phyloP scores from a whole-genome alignment of 805 yeast genomes.

The Myxozyma sirexii region DNA sequence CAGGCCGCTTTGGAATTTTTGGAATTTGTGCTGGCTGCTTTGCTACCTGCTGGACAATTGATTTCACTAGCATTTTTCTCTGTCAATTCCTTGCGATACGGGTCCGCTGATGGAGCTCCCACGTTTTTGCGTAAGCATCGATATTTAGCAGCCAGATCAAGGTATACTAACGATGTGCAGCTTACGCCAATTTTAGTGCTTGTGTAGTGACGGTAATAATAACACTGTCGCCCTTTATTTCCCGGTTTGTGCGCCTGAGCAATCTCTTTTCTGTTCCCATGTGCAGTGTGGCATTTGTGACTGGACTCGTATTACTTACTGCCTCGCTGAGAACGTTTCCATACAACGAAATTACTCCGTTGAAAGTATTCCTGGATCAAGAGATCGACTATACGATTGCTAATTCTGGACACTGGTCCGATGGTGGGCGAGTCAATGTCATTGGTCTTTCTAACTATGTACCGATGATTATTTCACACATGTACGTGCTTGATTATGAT shows the following conservation, averaged over 20 bases:
- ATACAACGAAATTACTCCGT: constrained; percentile 15
- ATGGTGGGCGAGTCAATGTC: constrained; percentile 12
- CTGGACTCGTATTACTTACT: neutral
- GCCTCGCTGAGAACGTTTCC: constrained; percentile 16
- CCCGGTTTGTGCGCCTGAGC: constrained; percentile 10
- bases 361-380: constrained; percentile 26
- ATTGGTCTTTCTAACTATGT: constrained; percentile 20
- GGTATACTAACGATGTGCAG: neutral
- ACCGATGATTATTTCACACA: constrained; percentile 2
- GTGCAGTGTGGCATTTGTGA: neutral
- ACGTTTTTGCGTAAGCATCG: constrained; percentile 14
- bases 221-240: constrained; percentile 17
- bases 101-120: constrained; percentile 26
- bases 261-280: constrained; percentile 2
- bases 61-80: constrained; percentile 11
- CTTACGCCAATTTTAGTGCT: constrained; percentile 11
- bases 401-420: constrained; percentile 7
- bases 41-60: constrained; percentile 13
- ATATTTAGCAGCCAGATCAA: neutral
- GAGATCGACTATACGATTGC: constrained; percentile 17
- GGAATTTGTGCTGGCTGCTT: constrained; percentile 9
- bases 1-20: constrained; percentile 9
- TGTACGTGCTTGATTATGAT: neutral
- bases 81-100: constrained; percentile 16
- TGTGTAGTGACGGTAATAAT: neutral